Evolutionary conservation across 192 early-diverging fungal genomes (phyloP).

Genomic region (Backusella circina): DNA sequence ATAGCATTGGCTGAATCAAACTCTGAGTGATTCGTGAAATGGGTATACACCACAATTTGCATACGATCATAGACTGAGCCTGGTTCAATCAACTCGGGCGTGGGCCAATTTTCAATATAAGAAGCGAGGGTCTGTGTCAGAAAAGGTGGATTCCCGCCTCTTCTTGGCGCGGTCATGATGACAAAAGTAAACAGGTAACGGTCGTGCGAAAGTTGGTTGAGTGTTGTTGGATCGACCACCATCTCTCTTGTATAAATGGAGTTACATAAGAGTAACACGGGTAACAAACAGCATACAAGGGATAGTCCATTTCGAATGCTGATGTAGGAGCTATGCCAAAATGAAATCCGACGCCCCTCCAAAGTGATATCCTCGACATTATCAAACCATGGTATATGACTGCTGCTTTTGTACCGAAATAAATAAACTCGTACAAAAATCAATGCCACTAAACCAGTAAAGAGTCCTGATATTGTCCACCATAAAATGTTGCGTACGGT

Average conservation of each 20-base stretch:
- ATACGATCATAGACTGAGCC: conserved; percentile 44
- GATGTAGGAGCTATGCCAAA: conserved; percentile 15
- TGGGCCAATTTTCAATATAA: conserved; percentile 40
- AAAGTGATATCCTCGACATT: background rate
- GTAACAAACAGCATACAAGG: conserved; percentile 13
- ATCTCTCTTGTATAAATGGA: conserved; percentile 20
- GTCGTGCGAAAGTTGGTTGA: conserved; percentile 26
- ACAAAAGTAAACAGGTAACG: conserved; percentile 40
- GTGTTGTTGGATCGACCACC: conserved; percentile 5
- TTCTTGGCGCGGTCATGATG: conserved; percentile 49
- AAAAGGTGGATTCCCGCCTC: conserved; percentile 32
- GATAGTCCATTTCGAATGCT: conserved; percentile 7
- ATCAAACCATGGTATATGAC: too few relatives aligned
- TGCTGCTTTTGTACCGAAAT: background rate
- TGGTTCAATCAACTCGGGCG: conserved; percentile 10
- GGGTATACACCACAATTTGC: conserved; percentile 47
- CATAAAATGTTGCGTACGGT: conserved; percentile 45
- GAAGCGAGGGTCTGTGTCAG: conserved; percentile 39
- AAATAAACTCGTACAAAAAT: conserved; percentile 28
- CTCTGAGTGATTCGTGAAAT: conserved; percentile 41
- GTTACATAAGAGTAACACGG: conserved; percentile 32
- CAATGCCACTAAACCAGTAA: conserved; percentile 38
- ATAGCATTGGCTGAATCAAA: conserved; percentile 34
- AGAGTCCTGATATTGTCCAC: conserved; percentile 47
- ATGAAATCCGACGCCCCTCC: background rate